phyloP scores from a whole-genome alignment of 805 yeast species.

The Saturnispora ahearnii region DNA sequence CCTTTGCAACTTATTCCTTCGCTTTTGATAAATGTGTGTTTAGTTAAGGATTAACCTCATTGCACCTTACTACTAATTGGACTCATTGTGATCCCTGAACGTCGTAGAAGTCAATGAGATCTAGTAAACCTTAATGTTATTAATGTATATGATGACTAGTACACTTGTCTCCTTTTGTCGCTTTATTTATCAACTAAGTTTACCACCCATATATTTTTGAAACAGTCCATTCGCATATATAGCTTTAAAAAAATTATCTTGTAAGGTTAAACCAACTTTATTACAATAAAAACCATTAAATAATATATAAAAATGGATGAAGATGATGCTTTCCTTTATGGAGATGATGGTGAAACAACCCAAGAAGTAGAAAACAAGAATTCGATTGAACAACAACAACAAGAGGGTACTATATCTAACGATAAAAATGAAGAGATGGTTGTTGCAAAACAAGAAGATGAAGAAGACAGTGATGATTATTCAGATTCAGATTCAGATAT shows the following conservation, averaged over 20 bases:
- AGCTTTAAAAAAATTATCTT: too few relatives aligned
- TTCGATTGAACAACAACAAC: background rate
- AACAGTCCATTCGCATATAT: too few relatives aligned
- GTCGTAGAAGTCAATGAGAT: too few relatives aligned
- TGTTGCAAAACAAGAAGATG: slow-evolving; percentile 22
- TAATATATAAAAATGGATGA: slow-evolving; percentile 26
- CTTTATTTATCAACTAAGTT: too few relatives aligned
- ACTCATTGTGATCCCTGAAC: too few relatives aligned
- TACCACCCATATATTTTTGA: too few relatives aligned
- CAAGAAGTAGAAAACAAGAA: background rate
- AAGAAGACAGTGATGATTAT: slow-evolving; percentile 9
- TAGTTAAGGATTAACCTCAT: too few relatives aligned
- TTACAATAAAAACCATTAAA: background rate
- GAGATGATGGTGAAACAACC: slow-evolving; percentile 30
- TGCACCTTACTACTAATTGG: too few relatives aligned
- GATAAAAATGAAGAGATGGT: slow-evolving; percentile 9
- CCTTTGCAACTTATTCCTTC: background rate
- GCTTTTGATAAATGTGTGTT: background rate
- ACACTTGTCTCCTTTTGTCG: too few relatives aligned
- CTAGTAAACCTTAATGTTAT: too few relatives aligned
- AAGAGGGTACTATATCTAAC: background rate
- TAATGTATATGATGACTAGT: too few relatives aligned
- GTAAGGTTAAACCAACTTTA: too few relatives aligned
- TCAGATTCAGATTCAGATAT: slow-evolving; percentile 43
- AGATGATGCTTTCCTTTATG: slow-evolving; percentile 62